Conservation (phyloP, 768 basidiomycete species). For the Lyophyllum atratum region DNA sequence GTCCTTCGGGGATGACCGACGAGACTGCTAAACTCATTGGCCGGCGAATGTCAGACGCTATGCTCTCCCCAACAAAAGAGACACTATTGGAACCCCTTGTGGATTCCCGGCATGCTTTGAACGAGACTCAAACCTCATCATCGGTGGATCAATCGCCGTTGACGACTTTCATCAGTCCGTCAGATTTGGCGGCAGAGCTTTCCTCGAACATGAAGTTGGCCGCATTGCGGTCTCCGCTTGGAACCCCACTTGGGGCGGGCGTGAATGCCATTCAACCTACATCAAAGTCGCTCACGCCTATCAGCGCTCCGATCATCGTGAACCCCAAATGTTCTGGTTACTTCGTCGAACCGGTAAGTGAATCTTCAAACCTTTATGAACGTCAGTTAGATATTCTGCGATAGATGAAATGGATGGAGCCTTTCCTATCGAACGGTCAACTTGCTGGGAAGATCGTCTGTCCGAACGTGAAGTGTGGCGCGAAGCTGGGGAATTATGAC, state of each 20-base stretch:
- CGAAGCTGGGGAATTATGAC: constrained; percentile 94
- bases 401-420: constrained; percentile 97
- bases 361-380: background rate
- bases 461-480: constrained; percentile 87
- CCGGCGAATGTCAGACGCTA: constrained; percentile 42
- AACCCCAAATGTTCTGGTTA: constrained; percentile 94
- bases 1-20: constrained; percentile 13
- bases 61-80: constrained; percentile 30
- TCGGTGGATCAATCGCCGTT: constrained; percentile 19
- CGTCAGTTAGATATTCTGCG: background rate
- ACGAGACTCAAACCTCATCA: constrained; percentile 2
- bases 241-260: background rate
- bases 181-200: constrained; percentile 44
- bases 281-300: constrained; percentile 29
- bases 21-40: constrained; percentile 36
- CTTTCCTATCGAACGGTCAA: constrained; percentile 71
- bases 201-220: constrained; percentile 44
- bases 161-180: constrained; percentile 35
- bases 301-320: constrained; percentile 65
- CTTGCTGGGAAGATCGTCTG: constrained; percentile 89
- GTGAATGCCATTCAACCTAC: constrained; percentile 21
- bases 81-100: constrained; percentile 14
- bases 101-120: constrained; percentile 11
- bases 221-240: constrained; percentile 31
- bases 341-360: constrained; percentile 90